Percentiles rank a stretch among this genome's conserved stretches.
Evolutionary conservation across 2,329 filamentous ascomycete species (phyloP).

Genomic region (Claviceps sp.): DNA sequence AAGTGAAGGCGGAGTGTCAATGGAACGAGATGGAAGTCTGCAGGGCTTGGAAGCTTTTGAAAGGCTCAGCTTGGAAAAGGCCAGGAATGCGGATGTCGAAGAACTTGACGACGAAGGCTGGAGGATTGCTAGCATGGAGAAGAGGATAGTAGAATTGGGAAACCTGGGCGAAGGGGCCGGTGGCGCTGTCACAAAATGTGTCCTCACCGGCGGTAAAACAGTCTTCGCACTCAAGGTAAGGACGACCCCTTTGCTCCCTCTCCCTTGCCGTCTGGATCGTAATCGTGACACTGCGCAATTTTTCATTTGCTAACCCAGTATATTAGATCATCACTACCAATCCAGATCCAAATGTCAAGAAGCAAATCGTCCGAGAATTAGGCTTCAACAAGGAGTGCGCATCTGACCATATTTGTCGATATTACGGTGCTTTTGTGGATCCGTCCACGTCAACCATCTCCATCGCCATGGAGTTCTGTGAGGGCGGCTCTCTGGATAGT

Average conservation of each 20-base stretch:
- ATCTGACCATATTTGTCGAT: slow-evolving; percentile 90
- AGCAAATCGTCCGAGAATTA: slow-evolving; percentile 91
- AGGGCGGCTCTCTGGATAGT: slow-evolving; percentile 88
- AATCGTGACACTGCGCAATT: background rate
- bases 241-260: background rate
- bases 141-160: slow-evolving; percentile 76
- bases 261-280: background rate
- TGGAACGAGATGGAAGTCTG: slow-evolving; percentile 74
- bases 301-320: slow-evolving; percentile 8
- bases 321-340: slow-evolving; percentile 89
- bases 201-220: slow-evolving; percentile 80
- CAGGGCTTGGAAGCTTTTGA: slow-evolving; percentile 68
- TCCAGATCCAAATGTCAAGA: slow-evolving; percentile 94
- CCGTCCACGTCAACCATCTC: slow-evolving; percentile 93
- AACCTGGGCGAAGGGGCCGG: slow-evolving; percentile 89
- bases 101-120: slow-evolving; percentile 92
- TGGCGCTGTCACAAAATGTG: slow-evolving; percentile 84
- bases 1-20: slow-evolving; percentile 59
- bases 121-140: slow-evolving; percentile 82
- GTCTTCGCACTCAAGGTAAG: slow-evolving; percentile 88
- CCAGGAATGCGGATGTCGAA: slow-evolving; percentile 76
- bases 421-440: slow-evolving; percentile 95
- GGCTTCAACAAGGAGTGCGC: slow-evolving; percentile 97
- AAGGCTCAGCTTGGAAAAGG: slow-evolving; percentile 68
- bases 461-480: slow-evolving; percentile 98